Conservation (phyloP, 208 protist species). For the Leishmania tarentolae region DNA sequence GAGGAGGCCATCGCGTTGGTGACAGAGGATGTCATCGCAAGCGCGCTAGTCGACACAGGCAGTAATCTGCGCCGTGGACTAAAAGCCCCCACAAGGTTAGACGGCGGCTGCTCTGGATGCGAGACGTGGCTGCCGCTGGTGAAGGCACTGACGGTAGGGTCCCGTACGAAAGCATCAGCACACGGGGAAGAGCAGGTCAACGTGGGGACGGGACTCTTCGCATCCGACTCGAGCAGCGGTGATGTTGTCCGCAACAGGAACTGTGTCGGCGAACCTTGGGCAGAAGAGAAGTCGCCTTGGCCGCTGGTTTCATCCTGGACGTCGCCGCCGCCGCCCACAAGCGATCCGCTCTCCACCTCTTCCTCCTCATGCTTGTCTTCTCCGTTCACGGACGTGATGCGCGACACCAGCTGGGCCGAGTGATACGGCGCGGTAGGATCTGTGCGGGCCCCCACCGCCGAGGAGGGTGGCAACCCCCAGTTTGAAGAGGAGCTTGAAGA, state of each 20-base stretch:
- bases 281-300: neutral
- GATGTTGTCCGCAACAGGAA: neutral
- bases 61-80: neutral
- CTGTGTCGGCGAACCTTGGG: neutral
- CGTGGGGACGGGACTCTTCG: neutral
- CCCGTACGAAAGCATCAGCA: neutral
- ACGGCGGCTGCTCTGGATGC: conserved; percentile 1
- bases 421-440: neutral
- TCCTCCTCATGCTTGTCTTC: neutral
- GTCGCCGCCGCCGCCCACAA: neutral
- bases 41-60: neutral
- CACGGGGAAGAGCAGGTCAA: neutral
- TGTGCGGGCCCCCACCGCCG: neutral
- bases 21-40: neutral
- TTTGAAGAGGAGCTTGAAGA: neutral
- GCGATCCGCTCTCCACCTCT: neutral
- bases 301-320: neutral
- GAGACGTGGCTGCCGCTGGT: neutral
- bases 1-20: neutral
- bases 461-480: neutral
- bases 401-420: neutral
- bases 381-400: neutral
- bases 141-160: neutral
- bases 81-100: neutral
- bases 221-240: neutral